Percentiles rank a stretch among this genome's conserved stretches.
These are phyloP conservation scores for Gracilaria domingensis DNA, from an alignment of 23 red algal species.

Conservation along the genomic window DNA sequence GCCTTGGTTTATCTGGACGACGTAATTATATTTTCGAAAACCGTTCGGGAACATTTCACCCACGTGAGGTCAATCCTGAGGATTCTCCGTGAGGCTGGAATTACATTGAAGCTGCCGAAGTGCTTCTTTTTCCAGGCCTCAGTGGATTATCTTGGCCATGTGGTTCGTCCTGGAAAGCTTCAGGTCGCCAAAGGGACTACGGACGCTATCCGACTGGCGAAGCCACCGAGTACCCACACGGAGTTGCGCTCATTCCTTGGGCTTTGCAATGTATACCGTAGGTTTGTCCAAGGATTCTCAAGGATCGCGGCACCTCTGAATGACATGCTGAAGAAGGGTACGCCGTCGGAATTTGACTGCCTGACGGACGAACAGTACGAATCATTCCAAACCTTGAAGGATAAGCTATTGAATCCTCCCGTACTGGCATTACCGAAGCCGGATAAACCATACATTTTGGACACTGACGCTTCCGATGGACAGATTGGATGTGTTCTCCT, in stretches of 20 bases:
- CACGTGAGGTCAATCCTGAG: background rate
- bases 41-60: background rate
- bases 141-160: constrained; percentile 45
- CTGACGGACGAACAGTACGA: no score
- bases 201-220: constrained; percentile 13
- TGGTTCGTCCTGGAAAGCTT: constrained; percentile 40
- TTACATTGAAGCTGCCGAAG: constrained; percentile 7
- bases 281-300: no score
- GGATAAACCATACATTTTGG: no score
- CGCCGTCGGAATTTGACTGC: no score
- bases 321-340: no score
- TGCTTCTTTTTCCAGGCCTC: constrained; percentile 38
- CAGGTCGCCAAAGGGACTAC: background rate
- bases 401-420: no score
- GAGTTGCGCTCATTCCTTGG: constrained; percentile 34
- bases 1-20: background rate
- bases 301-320: no score
- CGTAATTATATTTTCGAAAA: background rate
- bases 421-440: no score
- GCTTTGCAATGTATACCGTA: constrained; percentile 47
- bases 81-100: background rate
- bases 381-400: no score
- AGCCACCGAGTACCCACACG: constrained; percentile 20
- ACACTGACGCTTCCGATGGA: no score
- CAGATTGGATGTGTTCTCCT: no score